Base-by-base conservation (phyloP, 306 rosid species). In the Vicia villosa region DNA sequence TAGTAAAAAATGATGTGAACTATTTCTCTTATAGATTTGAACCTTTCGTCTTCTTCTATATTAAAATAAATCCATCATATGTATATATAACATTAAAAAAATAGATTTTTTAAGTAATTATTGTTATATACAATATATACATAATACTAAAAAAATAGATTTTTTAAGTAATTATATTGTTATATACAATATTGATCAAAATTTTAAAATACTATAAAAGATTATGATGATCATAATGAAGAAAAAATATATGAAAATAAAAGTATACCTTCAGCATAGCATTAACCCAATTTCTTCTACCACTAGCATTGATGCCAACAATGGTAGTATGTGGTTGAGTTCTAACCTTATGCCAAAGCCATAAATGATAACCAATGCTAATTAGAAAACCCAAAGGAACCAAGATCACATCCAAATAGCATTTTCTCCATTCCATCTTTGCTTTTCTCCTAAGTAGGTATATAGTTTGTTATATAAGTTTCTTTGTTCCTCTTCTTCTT, bases 321-420 rank as follows among this genome's bases (percentile, higher is more conserved):
- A 90, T 78, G 64, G 98, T 93, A 4, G 85, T 74, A 66, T 81
- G 83, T 4, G 98, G 97, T 2, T 82, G 86, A 55, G 81, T 88
- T 15, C 94, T 76, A 74, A 88, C 96, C 76, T 71, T 90, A 21
- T 82, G 86, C 98, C 97, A 93, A 4, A 93, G 77, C 86, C 88
- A 93, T 16, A 82, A 51, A 82, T 93, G 94, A 66, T 93, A 93
- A 17, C 75, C 84, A 76, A 74, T 58, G 74, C 63, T 79, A 1
- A 87, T 41, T 11, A 90, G 49, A 16, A 88, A 67, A 38, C 86
- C 91, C 21, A 85, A 71, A 0, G 98, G 98, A 17, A 93, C 97
- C 41, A 90, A 78, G 14, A 90, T 78, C 17, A 88, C 86, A 81
- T 93, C 98, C 85, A 93, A 73, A 58, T 90, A 88, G 69, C 89